Percentiles rank a stretch among this genome's conserved stretches.
These are phyloP conservation scores for Penicillium robsamsonii DNA, from an alignment of 495 filamentous ascomycete genomes.

Conservation along the genomic window DNA sequence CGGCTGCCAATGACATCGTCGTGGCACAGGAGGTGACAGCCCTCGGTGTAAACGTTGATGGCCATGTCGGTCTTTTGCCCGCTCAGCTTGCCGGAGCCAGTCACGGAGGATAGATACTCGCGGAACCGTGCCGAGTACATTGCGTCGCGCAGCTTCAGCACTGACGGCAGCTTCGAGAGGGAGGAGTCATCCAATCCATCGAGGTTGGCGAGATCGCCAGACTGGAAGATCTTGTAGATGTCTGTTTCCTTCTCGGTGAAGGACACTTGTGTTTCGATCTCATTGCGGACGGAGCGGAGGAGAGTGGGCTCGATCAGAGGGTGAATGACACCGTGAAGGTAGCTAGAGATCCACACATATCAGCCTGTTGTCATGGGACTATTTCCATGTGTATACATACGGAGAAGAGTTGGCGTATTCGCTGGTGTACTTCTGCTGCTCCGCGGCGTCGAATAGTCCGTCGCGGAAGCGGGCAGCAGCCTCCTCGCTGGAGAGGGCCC, in stretches of 20 bases:
- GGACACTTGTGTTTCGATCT: conserved; percentile 83
- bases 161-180: conserved; percentile 75
- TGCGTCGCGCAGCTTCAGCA: conserved; percentile 84
- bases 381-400: conserved; percentile 37
- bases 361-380: conserved; percentile 11
- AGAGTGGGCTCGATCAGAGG: conserved; percentile 73
- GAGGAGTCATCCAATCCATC: conserved; percentile 85
- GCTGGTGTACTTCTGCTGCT: conserved; percentile 64
- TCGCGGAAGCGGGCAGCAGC: conserved; percentile 61
- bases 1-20: conserved; percentile 97
- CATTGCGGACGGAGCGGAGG: conserved; percentile 79
- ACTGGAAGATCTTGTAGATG: conserved; percentile 99
- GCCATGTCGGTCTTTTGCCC: conserved; percentile 98
- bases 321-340: conserved; percentile 88
- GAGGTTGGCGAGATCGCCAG: conserved; percentile 94
- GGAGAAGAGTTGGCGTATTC: conserved; percentile 71
- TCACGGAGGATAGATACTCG: conserved; percentile 79
- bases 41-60: conserved; percentile 96
- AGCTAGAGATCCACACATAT: conserved; percentile 40
- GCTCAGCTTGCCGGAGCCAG: conserved; percentile 79
- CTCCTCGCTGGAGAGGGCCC: conserved; percentile 50
- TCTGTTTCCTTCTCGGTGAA: conserved; percentile 99
- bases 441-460: conserved; percentile 68
- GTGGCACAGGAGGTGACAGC: conserved; percentile 92
- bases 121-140: conserved; percentile 90